Conservation (phyloP, 495 filamentous ascomycete species). For the Aspergillus diversus region DNA sequence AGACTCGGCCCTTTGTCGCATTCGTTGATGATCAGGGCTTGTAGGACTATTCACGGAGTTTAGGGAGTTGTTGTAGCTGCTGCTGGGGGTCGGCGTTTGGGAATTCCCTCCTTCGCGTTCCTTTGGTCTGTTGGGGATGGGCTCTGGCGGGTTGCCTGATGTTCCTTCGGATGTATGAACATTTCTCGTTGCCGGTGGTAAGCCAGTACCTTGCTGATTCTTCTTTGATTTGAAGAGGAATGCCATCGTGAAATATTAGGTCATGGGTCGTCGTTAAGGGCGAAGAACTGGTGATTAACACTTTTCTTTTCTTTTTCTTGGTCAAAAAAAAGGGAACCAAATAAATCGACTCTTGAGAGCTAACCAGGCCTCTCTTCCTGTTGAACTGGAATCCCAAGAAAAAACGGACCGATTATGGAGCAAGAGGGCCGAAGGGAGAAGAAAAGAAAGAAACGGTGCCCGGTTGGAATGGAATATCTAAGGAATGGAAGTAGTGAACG, state of each 20-base stretch:
- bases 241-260: conserved; percentile 53
- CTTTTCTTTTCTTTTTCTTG: background rate
- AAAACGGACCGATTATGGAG: background rate
- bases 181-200: conserved; percentile 59
- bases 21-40: conserved; percentile 55
- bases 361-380: conserved; percentile 12
- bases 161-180: conserved; percentile 53
- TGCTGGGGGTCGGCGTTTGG: conserved; percentile 62
- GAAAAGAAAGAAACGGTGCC: conserved; percentile 19
- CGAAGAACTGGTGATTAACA: conserved; percentile 20
- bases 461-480: conserved; percentile 18
- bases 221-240: conserved; percentile 69
- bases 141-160: conserved; percentile 31
- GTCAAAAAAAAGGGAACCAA: conserved; percentile 3
- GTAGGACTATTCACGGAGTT: conserved; percentile 54
- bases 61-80: conserved; percentile 67
- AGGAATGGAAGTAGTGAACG: conserved; percentile 22
- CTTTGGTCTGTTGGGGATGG: conserved; percentile 44
- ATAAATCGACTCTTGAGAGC: conserved; percentile 3
- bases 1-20: conserved; percentile 55
- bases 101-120: conserved; percentile 42
- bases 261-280: conserved; percentile 47
- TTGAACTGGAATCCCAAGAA: background rate
- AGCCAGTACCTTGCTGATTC: conserved; percentile 47
- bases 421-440: conserved; percentile 4